Evolutionary conservation across 139 green algal genomes (phyloP).

Genomic region (Closterium sp.): DNA sequence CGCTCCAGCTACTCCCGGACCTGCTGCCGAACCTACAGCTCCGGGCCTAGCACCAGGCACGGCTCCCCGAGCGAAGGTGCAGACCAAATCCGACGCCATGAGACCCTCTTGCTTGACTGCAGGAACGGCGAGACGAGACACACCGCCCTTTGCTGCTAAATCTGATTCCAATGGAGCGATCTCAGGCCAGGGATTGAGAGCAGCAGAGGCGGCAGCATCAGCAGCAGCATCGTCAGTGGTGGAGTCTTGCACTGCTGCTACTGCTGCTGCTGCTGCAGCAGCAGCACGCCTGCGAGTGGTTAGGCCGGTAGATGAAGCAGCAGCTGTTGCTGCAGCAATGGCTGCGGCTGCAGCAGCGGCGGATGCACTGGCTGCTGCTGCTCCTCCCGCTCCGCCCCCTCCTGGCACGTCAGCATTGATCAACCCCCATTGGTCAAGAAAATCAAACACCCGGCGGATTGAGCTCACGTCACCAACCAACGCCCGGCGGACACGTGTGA

Average conservation of each 20-base stretch:
- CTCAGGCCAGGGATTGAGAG: not conserved
- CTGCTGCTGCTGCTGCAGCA: not conserved
- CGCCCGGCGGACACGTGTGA: slow-evolving; percentile 48
- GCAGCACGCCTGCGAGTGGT: not conserved
- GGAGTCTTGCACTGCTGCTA: not conserved
- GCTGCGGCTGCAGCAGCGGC: not conserved
- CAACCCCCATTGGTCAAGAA: slow-evolving; percentile 81
- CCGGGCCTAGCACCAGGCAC: not conserved
- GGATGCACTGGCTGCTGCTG: not conserved
- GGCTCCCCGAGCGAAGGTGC: not conserved
- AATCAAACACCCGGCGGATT: slow-evolving; percentile 70
- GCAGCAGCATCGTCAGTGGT: not conserved
- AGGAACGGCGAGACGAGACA: not conserved
- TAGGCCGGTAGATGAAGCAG: not conserved
- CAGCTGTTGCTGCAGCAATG: not conserved
- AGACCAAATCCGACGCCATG: not conserved
- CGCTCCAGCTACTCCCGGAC: not conserved
- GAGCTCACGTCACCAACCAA: slow-evolving; percentile 66
- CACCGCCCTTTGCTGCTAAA: not conserved
- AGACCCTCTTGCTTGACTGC: not conserved
- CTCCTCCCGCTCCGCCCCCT: not conserved
- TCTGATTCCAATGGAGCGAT: not conserved
- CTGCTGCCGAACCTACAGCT: not conserved
- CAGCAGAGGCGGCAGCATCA: not conserved
- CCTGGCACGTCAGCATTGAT: slow-evolving; percentile 69